Base-by-base conservation (phyloP, 2,329 filamentous ascomycete species). In the Fusarium protoensiforme region DNA sequence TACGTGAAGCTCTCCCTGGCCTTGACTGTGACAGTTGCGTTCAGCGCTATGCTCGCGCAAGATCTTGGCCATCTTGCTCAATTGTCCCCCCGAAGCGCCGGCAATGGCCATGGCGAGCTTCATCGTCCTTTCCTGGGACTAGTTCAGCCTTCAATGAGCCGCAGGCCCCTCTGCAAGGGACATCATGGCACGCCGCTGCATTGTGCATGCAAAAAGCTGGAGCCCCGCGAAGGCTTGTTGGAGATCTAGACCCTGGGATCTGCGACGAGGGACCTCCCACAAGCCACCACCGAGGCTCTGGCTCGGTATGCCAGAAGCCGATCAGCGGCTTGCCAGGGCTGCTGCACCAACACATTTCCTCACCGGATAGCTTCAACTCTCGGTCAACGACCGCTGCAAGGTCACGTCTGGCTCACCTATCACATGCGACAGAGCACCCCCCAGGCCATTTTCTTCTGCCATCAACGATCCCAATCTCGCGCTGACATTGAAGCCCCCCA, bases 121-220 rank as follows among this genome's bases (percentile, higher is more conserved):
- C 48, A 59, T 41, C 41, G 63, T 64, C 70, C 71, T 68, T 68
- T 46, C 62, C 67, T 61, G 20, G 64, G 67, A 62, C 60, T 74
- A 68, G 71, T 36, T 43, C 29, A 65, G 54, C 27, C 58, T 22
- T 66, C 64, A 67, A 66, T 68, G 72, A 77, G 75, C 75, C 75
- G 70, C 75, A 77, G 67, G 56, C 62, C 46, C 65, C 64, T 41
- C 74, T 76, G 76, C 73, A 78, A 76, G 76, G 76, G 68, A 65
- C 70, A 76, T 67, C 61, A 71, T 70, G 66, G 65, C 58, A 65
- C 54, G 59, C 54, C 60, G 64, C 69, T 70, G 66, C 69, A 74
- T 64, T 73, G 74, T 64, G 68, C 67, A 76, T 78, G 72, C 56
- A 67, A 67, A 78, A 78, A 78, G 73, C 71, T 76, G 73, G 75